These are phyloP conservation scores for Sclerotinia spermophila DNA, from an alignment of 2,329 filamentous ascomycete species.

Conservation along the genomic window DNA sequence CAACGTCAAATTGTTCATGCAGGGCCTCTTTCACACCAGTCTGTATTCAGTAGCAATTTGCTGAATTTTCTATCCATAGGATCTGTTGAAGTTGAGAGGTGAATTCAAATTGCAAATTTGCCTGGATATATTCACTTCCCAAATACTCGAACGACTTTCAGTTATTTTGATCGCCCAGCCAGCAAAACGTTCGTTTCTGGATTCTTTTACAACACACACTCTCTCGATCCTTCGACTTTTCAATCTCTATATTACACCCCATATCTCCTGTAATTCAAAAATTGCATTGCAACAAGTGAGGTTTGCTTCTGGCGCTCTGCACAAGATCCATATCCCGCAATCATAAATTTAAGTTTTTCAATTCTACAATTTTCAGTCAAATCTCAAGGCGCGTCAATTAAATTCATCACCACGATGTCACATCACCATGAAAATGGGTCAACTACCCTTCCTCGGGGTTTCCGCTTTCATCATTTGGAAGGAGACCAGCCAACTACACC, in stretches of 20 bases:
- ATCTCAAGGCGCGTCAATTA: slow-evolving; percentile 24
- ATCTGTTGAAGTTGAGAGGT: neutral
- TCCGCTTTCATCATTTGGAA: slow-evolving; percentile 31
- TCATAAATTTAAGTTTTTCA: neutral
- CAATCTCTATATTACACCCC: neutral
- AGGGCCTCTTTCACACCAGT: neutral
- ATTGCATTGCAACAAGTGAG: slow-evolving; percentile 13
- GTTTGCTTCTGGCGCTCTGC: slow-evolving; percentile 18
- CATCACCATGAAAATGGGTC: slow-evolving; percentile 33
- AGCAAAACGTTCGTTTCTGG: neutral
- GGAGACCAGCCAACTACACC: slow-evolving; percentile 33
- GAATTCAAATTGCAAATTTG: neutral
- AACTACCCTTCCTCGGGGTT: slow-evolving; percentile 34
- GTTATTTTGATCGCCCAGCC: neutral
- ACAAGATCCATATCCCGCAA: slow-evolving; percentile 11
- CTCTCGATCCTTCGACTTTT: neutral
- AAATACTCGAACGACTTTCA: neutral
- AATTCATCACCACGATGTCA: slow-evolving; percentile 26
- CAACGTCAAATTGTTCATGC: slow-evolving; percentile 8
- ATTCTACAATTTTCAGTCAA: slow-evolving; percentile 9
- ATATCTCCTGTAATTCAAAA: slow-evolving; percentile 23
- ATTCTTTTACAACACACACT: neutral
- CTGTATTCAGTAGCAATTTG: neutral
- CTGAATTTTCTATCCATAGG: neutral
- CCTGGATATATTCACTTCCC: neutral